These are phyloP conservation scores for Claviceps maximensis DNA, from an alignment of 2,329 filamentous ascomycete genomes.

Conservation along the genomic window DNA sequence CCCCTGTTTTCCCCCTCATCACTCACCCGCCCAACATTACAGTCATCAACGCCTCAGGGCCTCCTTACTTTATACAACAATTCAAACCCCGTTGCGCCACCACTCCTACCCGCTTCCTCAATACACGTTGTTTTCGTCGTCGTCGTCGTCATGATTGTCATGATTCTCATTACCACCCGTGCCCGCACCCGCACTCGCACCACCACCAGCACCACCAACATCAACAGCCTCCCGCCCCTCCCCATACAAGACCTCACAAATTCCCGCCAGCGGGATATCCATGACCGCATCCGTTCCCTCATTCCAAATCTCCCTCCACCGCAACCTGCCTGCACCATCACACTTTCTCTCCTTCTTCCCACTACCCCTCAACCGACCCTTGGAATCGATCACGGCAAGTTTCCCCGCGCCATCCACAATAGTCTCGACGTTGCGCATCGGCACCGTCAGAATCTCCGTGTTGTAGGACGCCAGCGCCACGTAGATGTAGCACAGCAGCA, in stretches of 20 bases:
- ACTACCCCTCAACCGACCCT: conserved; percentile 37
- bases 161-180: neutral
- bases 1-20: too few relatives aligned
- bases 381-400: conserved; percentile 67
- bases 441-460: conserved; percentile 72
- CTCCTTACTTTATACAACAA: neutral
- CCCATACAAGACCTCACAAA: conserved; percentile 89
- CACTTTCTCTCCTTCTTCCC: conserved; percentile 23
- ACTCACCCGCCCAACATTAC: too few relatives aligned
- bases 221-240: conserved; percentile 25
- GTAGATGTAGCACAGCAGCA: conserved; percentile 83
- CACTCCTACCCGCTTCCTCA: neutral
- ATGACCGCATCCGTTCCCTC: conserved; percentile 92
- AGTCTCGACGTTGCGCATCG: conserved; percentile 68
- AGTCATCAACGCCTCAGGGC: too few relatives aligned
- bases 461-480: conserved; percentile 87
- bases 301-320: conserved; percentile 80
- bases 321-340: conserved; percentile 26
- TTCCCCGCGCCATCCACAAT: conserved; percentile 84
- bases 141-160: neutral
- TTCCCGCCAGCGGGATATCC: conserved; percentile 89
- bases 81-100: neutral
- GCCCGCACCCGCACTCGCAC: neutral
- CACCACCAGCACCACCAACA: conserved; percentile 1
- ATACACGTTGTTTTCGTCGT: neutral